A percentile compares a stretch with the other conserved stretches of the same genome.
These are phyloP conservation scores for Verruconis gallopava DNA, from an alignment of 2,329 filamentous ascomycete genomes.

Conservation along the genomic window DNA sequence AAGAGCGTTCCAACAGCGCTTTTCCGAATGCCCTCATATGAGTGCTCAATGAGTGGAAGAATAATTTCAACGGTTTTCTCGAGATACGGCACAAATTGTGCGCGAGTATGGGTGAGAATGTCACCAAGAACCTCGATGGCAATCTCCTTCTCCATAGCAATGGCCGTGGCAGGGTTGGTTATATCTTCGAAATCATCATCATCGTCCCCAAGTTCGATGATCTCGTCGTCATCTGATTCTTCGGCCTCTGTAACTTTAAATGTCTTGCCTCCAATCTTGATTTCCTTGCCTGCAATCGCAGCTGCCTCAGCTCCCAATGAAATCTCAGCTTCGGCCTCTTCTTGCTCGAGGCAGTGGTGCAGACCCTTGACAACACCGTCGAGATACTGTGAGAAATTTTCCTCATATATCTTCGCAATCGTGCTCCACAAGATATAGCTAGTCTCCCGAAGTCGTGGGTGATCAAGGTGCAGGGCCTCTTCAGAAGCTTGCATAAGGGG, in stretches of 20 bases:
- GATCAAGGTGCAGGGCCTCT: constrained; percentile 76
- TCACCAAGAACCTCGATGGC: constrained; percentile 91
- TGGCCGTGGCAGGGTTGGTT: constrained; percentile 69
- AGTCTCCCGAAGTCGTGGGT: constrained; percentile 84
- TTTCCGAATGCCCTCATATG: constrained; percentile 88
- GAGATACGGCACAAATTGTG: constrained; percentile 69
- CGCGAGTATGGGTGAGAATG: constrained; percentile 74
- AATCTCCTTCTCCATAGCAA: constrained; percentile 94
- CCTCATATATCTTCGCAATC: constrained; percentile 84
- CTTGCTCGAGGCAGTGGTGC: constrained; percentile 74
- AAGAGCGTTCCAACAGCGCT: constrained; percentile 83
- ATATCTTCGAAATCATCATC: constrained; percentile 78
- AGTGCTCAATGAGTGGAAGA: constrained; percentile 70
- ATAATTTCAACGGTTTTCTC: constrained; percentile 77
- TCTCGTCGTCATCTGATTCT: constrained; percentile 47
- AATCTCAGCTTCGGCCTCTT: constrained; percentile 70
- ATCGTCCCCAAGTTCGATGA: constrained; percentile 46
- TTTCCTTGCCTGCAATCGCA: constrained; percentile 61
- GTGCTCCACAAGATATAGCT: constrained; percentile 96
- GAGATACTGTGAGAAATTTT: constrained; percentile 68
- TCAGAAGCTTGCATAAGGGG: constrained; percentile 87
- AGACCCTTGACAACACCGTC: constrained; percentile 66
- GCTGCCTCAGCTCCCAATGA: constrained; percentile 61
- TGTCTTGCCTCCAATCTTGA: constrained; percentile 71
- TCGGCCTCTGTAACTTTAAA: constrained; percentile 58